Evolutionary conservation across 2,329 filamentous ascomycete species (phyloP).

Genomic region (Ophiocordyceps camponoti-floridani): DNA sequence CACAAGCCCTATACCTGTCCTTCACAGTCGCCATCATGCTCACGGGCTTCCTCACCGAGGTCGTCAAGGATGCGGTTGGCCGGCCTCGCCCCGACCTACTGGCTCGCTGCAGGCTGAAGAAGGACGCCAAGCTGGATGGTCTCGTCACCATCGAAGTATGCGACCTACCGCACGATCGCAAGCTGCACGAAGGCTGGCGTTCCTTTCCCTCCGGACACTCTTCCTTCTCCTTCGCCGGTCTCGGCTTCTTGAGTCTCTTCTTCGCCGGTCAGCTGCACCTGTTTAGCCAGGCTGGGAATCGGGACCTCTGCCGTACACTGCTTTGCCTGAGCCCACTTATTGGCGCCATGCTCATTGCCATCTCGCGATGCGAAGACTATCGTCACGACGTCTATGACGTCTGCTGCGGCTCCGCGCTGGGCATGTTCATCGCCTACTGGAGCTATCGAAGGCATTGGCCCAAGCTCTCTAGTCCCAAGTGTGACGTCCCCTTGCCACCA

Average conservation of each 20-base stretch:
- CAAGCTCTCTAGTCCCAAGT: constrained; percentile 28
- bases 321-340: constrained; percentile 40
- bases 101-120: constrained; percentile 60
- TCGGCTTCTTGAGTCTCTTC: constrained; percentile 58
- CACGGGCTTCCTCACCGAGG: constrained; percentile 69
- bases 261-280: constrained; percentile 48
- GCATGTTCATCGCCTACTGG: constrained; percentile 42
- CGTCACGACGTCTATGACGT: constrained; percentile 57
- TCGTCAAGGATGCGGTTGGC: constrained; percentile 78
- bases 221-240: constrained; percentile 60
- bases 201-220: constrained; percentile 70
- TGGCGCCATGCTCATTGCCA: constrained; percentile 48
- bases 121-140: constrained; percentile 25
- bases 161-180: constrained; percentile 50
- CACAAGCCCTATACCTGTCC: constrained; percentile 69
- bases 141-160: constrained; percentile 53
- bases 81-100: constrained; percentile 46
- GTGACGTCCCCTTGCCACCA: constrained; percentile 37
- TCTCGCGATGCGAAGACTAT: constrained; percentile 52
- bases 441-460: constrained; percentile 51
- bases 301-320: constrained; percentile 37
- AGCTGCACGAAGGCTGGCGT: constrained; percentile 67
- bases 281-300: constrained; percentile 25
- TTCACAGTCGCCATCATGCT: constrained; percentile 62
- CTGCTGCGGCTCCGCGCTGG: constrained; percentile 39